Percentiles rank a stretch among this genome's conserved stretches.
phyloP scores from a whole-genome alignment of 176 grass and related monocot species.

The Carex littledalei region DNA sequence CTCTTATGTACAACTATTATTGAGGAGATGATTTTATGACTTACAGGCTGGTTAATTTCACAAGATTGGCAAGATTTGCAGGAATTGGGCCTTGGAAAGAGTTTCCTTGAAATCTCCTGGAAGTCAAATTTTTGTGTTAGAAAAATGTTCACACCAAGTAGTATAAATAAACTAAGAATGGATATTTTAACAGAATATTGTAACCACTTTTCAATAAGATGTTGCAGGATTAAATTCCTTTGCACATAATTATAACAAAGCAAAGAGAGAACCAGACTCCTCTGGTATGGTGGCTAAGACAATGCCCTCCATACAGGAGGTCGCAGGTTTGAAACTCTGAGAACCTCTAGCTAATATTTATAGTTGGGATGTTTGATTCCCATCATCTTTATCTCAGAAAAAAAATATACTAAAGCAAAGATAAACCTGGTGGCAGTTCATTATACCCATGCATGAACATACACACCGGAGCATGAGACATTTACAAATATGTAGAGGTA shows the following conservation, averaged over 20 bases:
- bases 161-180: neutral
- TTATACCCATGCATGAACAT: neutral
- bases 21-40: slow-evolving; percentile 19
- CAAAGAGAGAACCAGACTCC: neutral
- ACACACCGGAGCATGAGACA: neutral
- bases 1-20: neutral
- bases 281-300: too few species aligned
- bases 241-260: neutral
- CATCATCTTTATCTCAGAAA: too few species aligned
- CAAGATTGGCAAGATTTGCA: slow-evolving; percentile 54
- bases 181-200: neutral
- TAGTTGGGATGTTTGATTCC: neutral
- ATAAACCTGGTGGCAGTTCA: too few species aligned
- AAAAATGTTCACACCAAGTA: neutral
- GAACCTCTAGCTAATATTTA: too few species aligned
- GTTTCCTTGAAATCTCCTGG: slow-evolving; percentile 81
- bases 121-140: slow-evolving; percentile 6
- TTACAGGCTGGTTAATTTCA: slow-evolving; percentile 53
- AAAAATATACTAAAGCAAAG: too few species aligned
- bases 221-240: neutral
- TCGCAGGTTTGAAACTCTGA: too few species aligned
- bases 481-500: neutral
- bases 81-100: slow-evolving; percentile 78
- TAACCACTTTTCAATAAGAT: neutral
- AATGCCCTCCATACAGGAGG: too few species aligned